Conservation (phyloP, 202 grass and related monocot species). For the Schoenoplectus tabernaemontani region DNA sequence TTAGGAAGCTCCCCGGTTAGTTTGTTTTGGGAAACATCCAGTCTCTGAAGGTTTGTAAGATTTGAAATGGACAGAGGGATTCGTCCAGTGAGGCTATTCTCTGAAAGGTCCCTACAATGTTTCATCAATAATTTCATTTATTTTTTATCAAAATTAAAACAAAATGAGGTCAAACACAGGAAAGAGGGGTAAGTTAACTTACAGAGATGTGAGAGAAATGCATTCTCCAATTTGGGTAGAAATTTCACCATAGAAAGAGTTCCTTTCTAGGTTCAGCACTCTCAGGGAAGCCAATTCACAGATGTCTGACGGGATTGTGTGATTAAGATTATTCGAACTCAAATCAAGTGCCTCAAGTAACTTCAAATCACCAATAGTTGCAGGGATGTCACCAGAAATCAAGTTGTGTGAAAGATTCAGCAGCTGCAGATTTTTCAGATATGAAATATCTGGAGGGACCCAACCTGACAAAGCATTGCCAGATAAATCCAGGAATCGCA, state of each 20-base stretch:
- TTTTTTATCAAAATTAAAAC: background rate
- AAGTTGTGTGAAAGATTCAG: conserved; percentile 68
- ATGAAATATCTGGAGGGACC: conserved; percentile 46
- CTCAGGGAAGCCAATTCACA: conserved; percentile 58
- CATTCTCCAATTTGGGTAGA: conserved; percentile 71
- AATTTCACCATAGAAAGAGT: conserved; percentile 57
- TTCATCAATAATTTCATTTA: conserved; percentile 23
- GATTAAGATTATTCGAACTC: conserved; percentile 46
- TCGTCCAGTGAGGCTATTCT: conserved; percentile 49
- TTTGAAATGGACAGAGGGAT: conserved; percentile 59
- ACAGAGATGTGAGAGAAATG: conserved; percentile 64
- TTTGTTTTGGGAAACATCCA: conserved; percentile 65
- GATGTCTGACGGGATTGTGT: conserved; percentile 52
- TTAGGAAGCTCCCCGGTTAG: conserved; percentile 55
- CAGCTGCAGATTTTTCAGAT: conserved; percentile 38
- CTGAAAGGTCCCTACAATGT: conserved; percentile 67
- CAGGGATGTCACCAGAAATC: conserved; percentile 50
- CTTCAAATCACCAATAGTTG: conserved; percentile 54
- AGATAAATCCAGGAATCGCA: conserved; percentile 64
- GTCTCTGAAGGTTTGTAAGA: conserved; percentile 53
- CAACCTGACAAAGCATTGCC: conserved; percentile 60
- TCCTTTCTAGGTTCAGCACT: conserved; percentile 52
- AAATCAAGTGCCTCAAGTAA: conserved; percentile 68
- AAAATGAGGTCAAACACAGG: conserved; percentile 6
- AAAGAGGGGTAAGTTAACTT: conserved; percentile 29